These are phyloP conservation scores for Diplotaxis tenuifolia DNA, from an alignment of 345 rosid genomes.

Conservation along the genomic window DNA sequence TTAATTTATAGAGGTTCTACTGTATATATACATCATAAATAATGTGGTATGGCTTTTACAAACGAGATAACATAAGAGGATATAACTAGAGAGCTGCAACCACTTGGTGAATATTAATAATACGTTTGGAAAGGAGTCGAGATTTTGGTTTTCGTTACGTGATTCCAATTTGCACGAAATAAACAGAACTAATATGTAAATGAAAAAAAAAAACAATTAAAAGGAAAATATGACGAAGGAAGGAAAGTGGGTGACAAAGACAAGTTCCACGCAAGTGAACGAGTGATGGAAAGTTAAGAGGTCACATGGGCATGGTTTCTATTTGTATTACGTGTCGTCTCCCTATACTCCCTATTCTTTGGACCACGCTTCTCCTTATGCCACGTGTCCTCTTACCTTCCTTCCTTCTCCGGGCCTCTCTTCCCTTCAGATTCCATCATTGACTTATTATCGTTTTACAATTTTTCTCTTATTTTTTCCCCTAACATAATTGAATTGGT, in stretches of 20 bases:
- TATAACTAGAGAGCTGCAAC: neutral
- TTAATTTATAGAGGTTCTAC: too few species aligned
- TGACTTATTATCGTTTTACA: constrained; percentile 17
- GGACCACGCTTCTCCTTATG: constrained; percentile 34
- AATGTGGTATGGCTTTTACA: neutral
- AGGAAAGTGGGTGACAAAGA: constrained; percentile 37
- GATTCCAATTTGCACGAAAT: neutral
- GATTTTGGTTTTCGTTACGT: neutral
- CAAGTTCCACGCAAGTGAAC: constrained; percentile 39
- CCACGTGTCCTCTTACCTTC: constrained; percentile 29
- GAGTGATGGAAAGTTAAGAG: constrained; percentile 29
- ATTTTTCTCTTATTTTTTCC: neutral
- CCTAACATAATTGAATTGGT: neutral
- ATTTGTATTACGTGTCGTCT: constrained; percentile 29
- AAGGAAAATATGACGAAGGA: constrained; percentile 9
- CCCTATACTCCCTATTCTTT: constrained; percentile 16
- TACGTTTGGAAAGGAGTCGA: neutral
- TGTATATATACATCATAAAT: too few species aligned
- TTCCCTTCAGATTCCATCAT: constrained; percentile 15
- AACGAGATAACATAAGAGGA: neutral
- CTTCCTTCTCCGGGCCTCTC: constrained; percentile 29
- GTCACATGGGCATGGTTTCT: constrained; percentile 34
- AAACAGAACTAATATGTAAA: neutral
- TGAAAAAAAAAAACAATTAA: neutral
- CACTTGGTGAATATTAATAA: neutral